Base-by-base conservation (phyloP, 768 basidiomycete genomes). In the Tulasnella sp. region DNA sequence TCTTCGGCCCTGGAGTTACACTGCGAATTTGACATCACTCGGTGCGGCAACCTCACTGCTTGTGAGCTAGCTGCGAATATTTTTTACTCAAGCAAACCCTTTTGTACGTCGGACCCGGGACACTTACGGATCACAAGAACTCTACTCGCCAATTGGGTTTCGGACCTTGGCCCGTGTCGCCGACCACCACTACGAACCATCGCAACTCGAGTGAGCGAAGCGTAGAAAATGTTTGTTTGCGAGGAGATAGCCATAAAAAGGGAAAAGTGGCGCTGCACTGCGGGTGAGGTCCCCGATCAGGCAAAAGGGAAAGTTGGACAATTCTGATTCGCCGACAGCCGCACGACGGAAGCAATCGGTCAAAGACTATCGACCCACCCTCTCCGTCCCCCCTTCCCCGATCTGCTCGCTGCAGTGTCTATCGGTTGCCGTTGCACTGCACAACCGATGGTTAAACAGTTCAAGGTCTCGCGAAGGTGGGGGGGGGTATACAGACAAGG, bases 201-300 rank as follows among this genome's bases (percentile, higher is more conserved):
- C 18, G n/a, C 13, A 67, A 3, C 3, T 57, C 26, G 55, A n/a
- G 55, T 23, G 55, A 57, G 9, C 9, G 39, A 39, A 39, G 39
- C 39, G 39, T 39, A 39, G 40, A 40, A 9, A 7, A 13, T 35
- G 35, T 35, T 9, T 40, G 40, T 40, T 61, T n/a, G n/a, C 7
- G 57, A 15, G 57, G 9, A 13, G n/a, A 29, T 26, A 11, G 32
- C 61, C n/a, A 26, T 10, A 10, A 67, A 67, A 35, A 15, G n/a
- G 16, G 26, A 67, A 67, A 18, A 67, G 29, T 26, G 61, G 61
- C 61, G 61, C 61, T 11, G 32, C 61, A 35, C 26, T 32, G 61
- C 32, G 61, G 61, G 61, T 67, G 61, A 67, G 32, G 61, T 67
- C 61, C 26, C 61, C 61, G 61, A 67, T 67, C 61, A 67, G 61